Evolutionary conservation across 2,329 filamentous ascomycete species (phyloP), one percentile per base, ranked within the genome.

Genomic region (Fusarium irregulare): DNA sequence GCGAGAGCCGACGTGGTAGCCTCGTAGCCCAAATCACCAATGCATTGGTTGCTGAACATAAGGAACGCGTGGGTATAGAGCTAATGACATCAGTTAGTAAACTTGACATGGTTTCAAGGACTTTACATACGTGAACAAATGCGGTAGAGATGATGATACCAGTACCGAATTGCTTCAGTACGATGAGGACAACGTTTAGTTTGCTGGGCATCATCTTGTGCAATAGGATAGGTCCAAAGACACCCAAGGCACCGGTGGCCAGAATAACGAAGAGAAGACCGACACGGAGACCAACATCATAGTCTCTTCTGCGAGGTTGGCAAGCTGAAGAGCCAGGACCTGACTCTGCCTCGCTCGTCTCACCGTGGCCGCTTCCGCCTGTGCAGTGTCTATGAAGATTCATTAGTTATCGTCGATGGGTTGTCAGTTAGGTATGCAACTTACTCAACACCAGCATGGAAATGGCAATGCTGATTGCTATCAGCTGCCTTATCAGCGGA

Each of bases 371-470:
- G 13, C 79, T 80, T 16, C 76, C 81, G 10, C 85, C 84, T 14
- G 87, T 84, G 68, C 90, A 92, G 72, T 92, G 87, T 66, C 85
- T 84, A 78, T 9, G 56, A 8, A 28, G 23, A 40, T 20, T 62
- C 20, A 69, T 63, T 56, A 64, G 21, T 7, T n/a, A 18, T 16
- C 44, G 48, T 40, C 23, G 11, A 27, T 13, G 32, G 8, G 40
- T 21, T 20, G 13, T 6, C 16, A 23, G 23, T n/a, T n/a, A 21
- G 21, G 21, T 21, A 23, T 34, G 28, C 2, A 12, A 60, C 89
- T 79, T 81, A 92, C 90, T 93, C 89, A 23, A 93, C 89, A 40
- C 91, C 91, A 12, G 91, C 91, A 72, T 94, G 91, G 78, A 91
- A 92, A 75, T 94, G 92, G 71, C 91, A 93, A 72, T 87, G 83